These are phyloP conservation scores for Aspergillus tamarii DNA, from an alignment of 2,329 filamentous ascomycete species.

Conservation along the genomic window DNA sequence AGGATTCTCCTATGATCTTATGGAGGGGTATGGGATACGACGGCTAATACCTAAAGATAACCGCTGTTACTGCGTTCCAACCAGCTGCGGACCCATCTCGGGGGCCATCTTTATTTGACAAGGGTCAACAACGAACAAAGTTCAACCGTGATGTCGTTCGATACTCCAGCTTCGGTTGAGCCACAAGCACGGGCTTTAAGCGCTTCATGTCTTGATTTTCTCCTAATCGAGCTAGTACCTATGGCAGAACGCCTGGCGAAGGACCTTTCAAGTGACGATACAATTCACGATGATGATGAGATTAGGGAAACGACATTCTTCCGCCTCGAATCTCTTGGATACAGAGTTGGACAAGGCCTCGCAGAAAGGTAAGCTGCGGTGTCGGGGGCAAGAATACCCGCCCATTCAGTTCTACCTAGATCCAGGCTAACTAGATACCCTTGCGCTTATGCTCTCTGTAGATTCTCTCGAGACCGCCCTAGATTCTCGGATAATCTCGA, in stretches of 20 bases:
- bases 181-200: slow-evolving; percentile 75
- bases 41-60: too few species aligned
- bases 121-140: slow-evolving; percentile 10
- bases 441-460: slow-evolving; percentile 16
- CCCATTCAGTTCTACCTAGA: neutral
- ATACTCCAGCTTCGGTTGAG: slow-evolving; percentile 71
- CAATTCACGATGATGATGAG: slow-evolving; percentile 62
- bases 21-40: neutral
- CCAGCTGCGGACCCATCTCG: neutral
- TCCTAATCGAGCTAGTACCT: slow-evolving; percentile 95
- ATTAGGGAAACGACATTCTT: slow-evolving; percentile 83
- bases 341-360: slow-evolving; percentile 87
- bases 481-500: slow-evolving; percentile 91
- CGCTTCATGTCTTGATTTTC: slow-evolving; percentile 86
- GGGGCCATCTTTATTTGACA: neutral
- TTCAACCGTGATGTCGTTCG: slow-evolving; percentile 67
- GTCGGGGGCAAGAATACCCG: neutral
- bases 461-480: slow-evolving; percentile 66
- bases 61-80: neutral
- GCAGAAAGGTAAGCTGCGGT: slow-evolving; percentile 71
- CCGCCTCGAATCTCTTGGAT: slow-evolving; percentile 80
- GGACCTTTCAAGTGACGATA: slow-evolving; percentile 56
- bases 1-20: neutral
- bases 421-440: neutral
- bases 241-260: slow-evolving; percentile 85